phyloP scores from a whole-genome alignment of 2,329 filamentous ascomycete genomes.

The Neospermospora avenae region DNA sequence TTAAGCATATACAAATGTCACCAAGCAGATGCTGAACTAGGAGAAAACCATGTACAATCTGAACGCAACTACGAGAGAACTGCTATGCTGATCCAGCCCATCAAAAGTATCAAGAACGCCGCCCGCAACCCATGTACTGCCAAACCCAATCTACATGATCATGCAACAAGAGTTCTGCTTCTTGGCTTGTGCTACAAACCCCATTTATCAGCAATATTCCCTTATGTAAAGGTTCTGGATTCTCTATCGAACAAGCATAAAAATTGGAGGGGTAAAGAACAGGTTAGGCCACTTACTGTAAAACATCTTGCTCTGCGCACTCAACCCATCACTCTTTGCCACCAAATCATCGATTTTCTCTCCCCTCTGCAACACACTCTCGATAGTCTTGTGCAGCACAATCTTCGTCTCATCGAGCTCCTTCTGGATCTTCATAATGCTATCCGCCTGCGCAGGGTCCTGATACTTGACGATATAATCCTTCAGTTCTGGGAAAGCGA shows the following conservation, averaged over 20 bases:
- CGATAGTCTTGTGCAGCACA: conserved; percentile 93
- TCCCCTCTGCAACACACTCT: conserved; percentile 80
- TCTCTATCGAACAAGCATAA: not conserved
- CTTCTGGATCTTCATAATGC: conserved; percentile 92
- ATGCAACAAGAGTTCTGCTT: conserved; percentile 77
- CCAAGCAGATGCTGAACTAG: conserved; percentile 2
- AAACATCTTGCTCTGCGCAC: conserved; percentile 95
- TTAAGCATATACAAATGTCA: not conserved
- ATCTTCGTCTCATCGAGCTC: conserved; percentile 98
- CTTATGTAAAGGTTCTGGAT: not conserved
- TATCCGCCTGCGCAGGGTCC: conserved; percentile 84
- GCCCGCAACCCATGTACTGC: not conserved
- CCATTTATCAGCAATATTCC: too few relatives aligned
- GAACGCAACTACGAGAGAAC: conserved; percentile 10
- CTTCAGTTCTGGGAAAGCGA: conserved; percentile 70
- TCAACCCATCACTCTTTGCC: conserved; percentile 87
- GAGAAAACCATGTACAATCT: conserved; percentile 19
- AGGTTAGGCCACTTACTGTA: conserved; percentile 59
- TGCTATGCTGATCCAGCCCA: conserved; percentile 21
- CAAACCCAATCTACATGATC: conserved; percentile 52
- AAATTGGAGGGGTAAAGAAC: not conserved
- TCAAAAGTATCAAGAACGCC: conserved; percentile 25
- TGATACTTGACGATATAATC: conserved; percentile 64
- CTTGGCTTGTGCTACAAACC: conserved; percentile 64
- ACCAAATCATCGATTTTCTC: conserved; percentile 97